Conservation (phyloP, 108 stramenopile species). For the Tribonema minus region DNA sequence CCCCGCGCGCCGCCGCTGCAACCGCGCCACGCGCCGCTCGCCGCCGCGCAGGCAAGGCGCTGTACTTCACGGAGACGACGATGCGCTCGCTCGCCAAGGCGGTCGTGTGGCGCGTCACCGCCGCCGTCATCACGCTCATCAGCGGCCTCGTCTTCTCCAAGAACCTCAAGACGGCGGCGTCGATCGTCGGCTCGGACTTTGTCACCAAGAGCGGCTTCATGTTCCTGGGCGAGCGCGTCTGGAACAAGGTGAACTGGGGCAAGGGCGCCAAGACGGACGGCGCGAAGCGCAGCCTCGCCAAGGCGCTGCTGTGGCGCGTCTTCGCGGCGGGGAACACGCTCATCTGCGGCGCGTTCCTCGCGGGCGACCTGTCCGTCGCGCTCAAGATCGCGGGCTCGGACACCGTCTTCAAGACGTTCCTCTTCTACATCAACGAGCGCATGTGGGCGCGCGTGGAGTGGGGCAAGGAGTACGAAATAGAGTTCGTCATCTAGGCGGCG, state of each 20-base stretch:
- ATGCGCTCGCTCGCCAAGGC: slow-evolving; percentile 30
- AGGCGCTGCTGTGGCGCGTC: slow-evolving; percentile 86
- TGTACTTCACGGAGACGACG: slow-evolving; percentile 10
- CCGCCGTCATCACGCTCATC: slow-evolving; percentile 20
- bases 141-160: slow-evolving; percentile 30
- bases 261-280: slow-evolving; percentile 63
- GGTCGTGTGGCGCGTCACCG: slow-evolving; percentile 23
- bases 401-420: slow-evolving; percentile 84
- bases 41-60: background rate
- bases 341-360: slow-evolving; percentile 70
- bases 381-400: slow-evolving; percentile 83
- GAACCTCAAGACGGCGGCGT: slow-evolving; percentile 56
- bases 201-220: slow-evolving; percentile 86
- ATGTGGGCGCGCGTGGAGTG: slow-evolving; percentile 36
- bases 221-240: slow-evolving; percentile 88
- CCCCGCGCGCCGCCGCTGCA: background rate
- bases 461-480: slow-evolving; percentile 45
- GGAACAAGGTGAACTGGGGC: slow-evolving; percentile 72
- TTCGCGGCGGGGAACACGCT: slow-evolving; percentile 89
- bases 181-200: slow-evolving; percentile 89
- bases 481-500: slow-evolving; percentile 28
- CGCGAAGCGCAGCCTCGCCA: slow-evolving; percentile 71
- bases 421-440: slow-evolving; percentile 43
- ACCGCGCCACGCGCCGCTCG: background rate
- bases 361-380: slow-evolving; percentile 59